Evolutionary conservation across 306 rosid genomes (phyloP).

Genomic region (Rosa multiflora): DNA sequence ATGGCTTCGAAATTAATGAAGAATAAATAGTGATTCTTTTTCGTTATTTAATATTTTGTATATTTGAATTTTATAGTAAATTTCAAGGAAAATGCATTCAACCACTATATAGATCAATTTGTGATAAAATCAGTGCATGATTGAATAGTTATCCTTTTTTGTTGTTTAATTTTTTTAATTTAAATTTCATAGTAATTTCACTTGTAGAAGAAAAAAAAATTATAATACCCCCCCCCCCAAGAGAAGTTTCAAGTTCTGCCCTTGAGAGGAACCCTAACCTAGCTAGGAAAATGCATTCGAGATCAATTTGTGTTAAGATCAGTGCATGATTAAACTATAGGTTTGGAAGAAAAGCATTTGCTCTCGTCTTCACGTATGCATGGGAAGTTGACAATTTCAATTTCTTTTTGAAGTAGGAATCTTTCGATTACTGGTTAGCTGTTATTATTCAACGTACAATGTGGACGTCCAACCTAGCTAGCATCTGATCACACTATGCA

Average conservation of each 20-base stretch:
- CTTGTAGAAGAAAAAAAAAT: no score
- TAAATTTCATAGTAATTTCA: no score
- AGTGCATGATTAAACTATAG: background rate
- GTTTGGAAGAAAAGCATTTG: background rate
- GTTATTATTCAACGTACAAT: background rate
- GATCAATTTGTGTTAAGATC: background rate
- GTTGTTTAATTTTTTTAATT: no score
- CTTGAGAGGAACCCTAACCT: background rate
- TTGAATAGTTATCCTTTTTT: background rate
- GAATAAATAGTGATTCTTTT: no score
- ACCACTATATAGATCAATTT: background rate
- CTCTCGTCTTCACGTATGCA: constrained; percentile 10
- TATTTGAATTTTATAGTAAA: no score
- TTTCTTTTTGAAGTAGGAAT: background rate
- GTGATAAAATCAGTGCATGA: background rate
- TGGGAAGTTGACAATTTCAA: constrained; percentile 16
- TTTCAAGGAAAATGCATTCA: background rate
- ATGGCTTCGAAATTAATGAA: no score
- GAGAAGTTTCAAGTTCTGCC: no score
- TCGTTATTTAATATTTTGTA: no score
- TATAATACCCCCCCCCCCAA: no score
- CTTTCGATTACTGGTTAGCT: background rate
- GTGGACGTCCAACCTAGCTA: background rate
- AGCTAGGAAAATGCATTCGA: background rate
- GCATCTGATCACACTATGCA: background rate